Evolutionary conservation across 73 alveolate species (phyloP).

Genomic region (Blepharisma japonicum): DNA sequence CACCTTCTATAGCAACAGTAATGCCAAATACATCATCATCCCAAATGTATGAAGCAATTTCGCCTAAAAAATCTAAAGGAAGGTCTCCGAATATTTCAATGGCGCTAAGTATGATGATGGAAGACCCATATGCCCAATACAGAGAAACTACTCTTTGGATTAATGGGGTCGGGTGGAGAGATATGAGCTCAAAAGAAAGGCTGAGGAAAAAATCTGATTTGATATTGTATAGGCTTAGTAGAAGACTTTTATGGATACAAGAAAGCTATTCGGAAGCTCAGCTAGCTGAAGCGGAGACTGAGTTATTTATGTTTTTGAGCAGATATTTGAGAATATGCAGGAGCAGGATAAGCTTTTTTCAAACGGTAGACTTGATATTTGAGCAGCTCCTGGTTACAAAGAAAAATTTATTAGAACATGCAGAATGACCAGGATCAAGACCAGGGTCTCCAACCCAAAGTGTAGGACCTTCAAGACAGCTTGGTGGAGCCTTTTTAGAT

Average conservation of each 20-base stretch:
- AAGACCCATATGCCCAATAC: conserved; percentile 14
- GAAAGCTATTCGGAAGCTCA: conserved; percentile 18
- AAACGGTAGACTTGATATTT: conserved; percentile 62
- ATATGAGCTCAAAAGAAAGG: conserved; percentile 44
- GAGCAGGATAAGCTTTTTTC: conserved; percentile 61
- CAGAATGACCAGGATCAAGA: conserved; percentile 25
- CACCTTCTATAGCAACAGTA: neutral
- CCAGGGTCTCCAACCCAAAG: conserved; percentile 30
- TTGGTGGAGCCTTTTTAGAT: conserved; percentile 45
- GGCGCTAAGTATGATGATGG: neutral
- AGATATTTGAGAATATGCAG: conserved; percentile 46
- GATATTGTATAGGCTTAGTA: conserved; percentile 40
- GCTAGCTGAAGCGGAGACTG: conserved; percentile 41
- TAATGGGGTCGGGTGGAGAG: conserved; percentile 53
- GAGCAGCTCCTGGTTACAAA: conserved; percentile 66
- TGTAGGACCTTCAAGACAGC: conserved; percentile 33
- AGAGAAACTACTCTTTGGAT: conserved; percentile 44
- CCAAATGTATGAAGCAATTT: conserved; percentile 4
- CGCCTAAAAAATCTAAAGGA: conserved; percentile 14
- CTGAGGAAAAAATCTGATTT: conserved; percentile 54
- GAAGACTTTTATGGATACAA: conserved; percentile 37
- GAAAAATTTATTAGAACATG: conserved; percentile 56
- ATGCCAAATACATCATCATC: neutral
- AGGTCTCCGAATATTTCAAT: conserved; percentile 17
- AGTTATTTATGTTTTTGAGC: conserved; percentile 47